These are phyloP conservation scores for Russula lepida DNA, from an alignment of 768 basidiomycete species.

Conservation along the genomic window DNA sequence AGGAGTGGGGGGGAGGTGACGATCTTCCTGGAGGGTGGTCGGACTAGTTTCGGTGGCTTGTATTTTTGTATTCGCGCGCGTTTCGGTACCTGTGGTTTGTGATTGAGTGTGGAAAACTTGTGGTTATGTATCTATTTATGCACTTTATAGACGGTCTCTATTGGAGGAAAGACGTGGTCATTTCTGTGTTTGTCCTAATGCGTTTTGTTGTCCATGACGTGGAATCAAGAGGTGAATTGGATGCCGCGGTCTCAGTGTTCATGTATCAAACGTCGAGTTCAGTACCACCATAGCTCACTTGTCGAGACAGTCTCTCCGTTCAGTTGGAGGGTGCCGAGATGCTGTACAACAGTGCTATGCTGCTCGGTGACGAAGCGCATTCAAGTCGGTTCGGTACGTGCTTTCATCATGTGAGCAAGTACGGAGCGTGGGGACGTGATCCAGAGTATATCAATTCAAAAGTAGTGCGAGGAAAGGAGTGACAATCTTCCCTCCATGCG, in stretches of 20 bases:
- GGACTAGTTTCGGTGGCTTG: background rate
- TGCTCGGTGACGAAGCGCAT: background rate
- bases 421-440: background rate
- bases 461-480: background rate
- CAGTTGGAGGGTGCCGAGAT: too few species aligned
- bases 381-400: too few species aligned
- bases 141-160: background rate
- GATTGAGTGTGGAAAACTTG: background rate
- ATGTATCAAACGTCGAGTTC: background rate
- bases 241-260: too few species aligned
- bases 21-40: constrained; percentile 9
- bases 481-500: background rate
- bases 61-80: background rate
- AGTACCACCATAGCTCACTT: too few species aligned
- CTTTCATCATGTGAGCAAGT: background rate
- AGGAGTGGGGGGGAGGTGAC: constrained; percentile 1
- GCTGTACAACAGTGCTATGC: background rate
- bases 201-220: background rate
- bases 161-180: background rate
- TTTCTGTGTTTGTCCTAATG: too few species aligned
- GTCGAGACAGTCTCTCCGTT: too few species aligned
- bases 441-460: background rate
- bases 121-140: background rate
- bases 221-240: too few species aligned
- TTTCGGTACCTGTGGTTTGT: background rate